Base-by-base conservation (phyloP, 2,329 filamentous ascomycete species). In the Diaporthe ilicicola region DNA sequence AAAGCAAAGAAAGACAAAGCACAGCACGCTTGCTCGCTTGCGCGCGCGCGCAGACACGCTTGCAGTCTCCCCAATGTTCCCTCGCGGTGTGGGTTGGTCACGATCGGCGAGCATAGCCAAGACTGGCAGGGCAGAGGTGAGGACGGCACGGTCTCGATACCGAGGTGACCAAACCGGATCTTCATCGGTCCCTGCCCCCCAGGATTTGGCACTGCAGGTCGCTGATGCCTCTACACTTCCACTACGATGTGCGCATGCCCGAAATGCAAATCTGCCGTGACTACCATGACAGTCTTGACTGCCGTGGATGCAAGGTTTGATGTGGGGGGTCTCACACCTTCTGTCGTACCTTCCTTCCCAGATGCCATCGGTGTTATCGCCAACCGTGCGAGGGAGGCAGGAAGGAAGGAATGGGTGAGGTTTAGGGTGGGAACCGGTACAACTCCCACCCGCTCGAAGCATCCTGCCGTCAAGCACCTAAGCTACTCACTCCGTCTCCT, bases 71-170 rank as follows among this genome's bases (percentile, higher is more conserved):
- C n/a, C 56, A 46, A 61, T 32, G 39, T 19, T 39, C 15, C 56
- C 27, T 37, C 50, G 59, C 59, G 27, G 27, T 48, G 42, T 34
- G 42, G 59, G n/a, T 27, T 48, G 59, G 59, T 29, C 42, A 48
- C 46, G 59, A 62, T 34, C 27, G 19, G 42, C 29, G 59, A 37
- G 59, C 10, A n/a, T 4, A 8, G 59, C 59, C 59, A 64, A 64
- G 59, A 64, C 42, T 50, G 59, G 59, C 59, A 62, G 29, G 24
- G 44, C 42, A 50, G 29, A 50, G 44, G 12, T 64, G 44, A 64
- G 29, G 59, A 29, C 44, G 42, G 59, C 22, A 50, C 22, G 59
- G 29, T 64, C 50, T 64, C 22, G 59, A 17, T 42, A 39, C 37
- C 37, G 37, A 39, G 37, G 37, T 10, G 37, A 10, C 13, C 37